These are phyloP conservation scores for Ambrosia artemisiifolia DNA, from an alignment of 129 eudicot genomes.

Conservation along the genomic window DNA sequence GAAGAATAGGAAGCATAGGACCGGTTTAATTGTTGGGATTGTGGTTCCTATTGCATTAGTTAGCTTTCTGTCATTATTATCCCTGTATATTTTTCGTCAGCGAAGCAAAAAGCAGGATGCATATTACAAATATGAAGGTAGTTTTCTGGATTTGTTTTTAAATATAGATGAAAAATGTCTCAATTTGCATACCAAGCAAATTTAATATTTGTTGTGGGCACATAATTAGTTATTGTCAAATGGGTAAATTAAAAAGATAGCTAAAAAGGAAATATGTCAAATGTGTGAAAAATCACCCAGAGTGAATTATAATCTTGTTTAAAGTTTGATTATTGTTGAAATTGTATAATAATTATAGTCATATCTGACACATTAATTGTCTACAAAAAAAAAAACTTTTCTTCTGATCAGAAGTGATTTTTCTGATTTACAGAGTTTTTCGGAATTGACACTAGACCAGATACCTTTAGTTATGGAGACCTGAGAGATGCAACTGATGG, in stretches of 20 bases:
- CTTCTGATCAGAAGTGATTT: not conserved
- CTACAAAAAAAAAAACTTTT: not conserved
- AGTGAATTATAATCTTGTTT: too few relatives aligned
- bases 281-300: too few relatives aligned
- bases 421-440: not conserved
- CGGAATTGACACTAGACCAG: too few relatives aligned
- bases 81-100: slow-evolving; percentile 23
- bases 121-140: too few relatives aligned
- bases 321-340: not conserved
- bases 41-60: slow-evolving; percentile 44
- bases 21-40: slow-evolving; percentile 68
- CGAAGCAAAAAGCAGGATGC: too few relatives aligned
- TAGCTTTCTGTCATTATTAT: slow-evolving; percentile 36
- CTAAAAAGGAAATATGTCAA: not conserved
- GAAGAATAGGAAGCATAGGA: slow-evolving; percentile 20
- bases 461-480: too few relatives aligned
- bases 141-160: not conserved
- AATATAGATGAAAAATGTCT: not conserved
- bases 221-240: not conserved
- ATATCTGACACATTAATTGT: not conserved
- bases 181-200: not conserved
- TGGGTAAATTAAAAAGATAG: not conserved
- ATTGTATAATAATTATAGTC: not conserved
- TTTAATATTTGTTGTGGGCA: not conserved
- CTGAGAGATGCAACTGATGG: too few relatives aligned